phyloP scores from a whole-genome alignment of 2,329 filamentous ascomycete species.

The Alternaria gansuensis region DNA sequence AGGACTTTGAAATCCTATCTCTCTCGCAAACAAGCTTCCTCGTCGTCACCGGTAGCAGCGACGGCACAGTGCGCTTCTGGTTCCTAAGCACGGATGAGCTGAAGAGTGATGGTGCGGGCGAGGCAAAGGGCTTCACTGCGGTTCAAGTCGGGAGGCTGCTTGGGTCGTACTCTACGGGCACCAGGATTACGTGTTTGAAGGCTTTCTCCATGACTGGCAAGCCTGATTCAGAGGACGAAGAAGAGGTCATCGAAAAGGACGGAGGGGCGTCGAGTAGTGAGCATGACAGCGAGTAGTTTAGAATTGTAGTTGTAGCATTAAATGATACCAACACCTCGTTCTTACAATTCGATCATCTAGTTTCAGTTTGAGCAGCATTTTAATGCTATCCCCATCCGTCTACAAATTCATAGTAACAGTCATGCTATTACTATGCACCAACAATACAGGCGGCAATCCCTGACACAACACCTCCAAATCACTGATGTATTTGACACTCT shows the following conservation, averaged over 20 bases:
- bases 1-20: slow-evolving; percentile 80
- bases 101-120: slow-evolving; percentile 19
- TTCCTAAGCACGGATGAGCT: slow-evolving; percentile 57
- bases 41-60: slow-evolving; percentile 80
- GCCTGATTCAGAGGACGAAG: slow-evolving; percentile 40
- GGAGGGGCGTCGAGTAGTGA: slow-evolving; percentile 34
- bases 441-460: slow-evolving; percentile 75
- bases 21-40: slow-evolving; percentile 56
- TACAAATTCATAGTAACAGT: slow-evolving; percentile 81
- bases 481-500: slow-evolving; percentile 77
- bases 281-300: slow-evolving; percentile 34
- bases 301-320: slow-evolving; percentile 8
- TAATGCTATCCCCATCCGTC: not conserved
- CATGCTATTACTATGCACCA: slow-evolving; percentile 90
- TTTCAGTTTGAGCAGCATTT: not conserved
- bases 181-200: slow-evolving; percentile 87
- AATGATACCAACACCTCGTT: slow-evolving; percentile 27
- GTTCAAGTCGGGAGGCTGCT: slow-evolving; percentile 71
- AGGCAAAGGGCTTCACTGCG: slow-evolving; percentile 39
- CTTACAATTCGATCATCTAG: not conserved
- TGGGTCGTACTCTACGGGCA: slow-evolving; percentile 82
- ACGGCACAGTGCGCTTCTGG: slow-evolving; percentile 86
- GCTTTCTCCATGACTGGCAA: slow-evolving; percentile 80
- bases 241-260: slow-evolving; percentile 33
- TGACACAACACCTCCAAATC: slow-evolving; percentile 82